Conservation (phyloP, 192 early-diverging fungal species). For the Coemansia guatemalensis region DNA sequence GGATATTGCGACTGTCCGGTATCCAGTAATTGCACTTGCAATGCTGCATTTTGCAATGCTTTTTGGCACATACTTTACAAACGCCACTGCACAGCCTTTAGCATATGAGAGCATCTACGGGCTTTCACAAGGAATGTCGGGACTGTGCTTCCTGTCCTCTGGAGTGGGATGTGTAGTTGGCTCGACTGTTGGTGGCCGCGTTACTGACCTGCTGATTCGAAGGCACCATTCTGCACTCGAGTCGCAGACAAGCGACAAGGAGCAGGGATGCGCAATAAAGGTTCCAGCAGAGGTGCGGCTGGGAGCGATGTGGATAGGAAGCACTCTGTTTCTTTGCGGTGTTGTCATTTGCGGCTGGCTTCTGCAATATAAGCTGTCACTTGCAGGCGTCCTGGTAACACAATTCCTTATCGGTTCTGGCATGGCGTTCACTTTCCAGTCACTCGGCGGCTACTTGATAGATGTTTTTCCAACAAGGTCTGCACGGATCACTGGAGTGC, state of each 20-base stretch:
- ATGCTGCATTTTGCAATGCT: conserved; percentile 49
- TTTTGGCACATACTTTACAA: conserved; percentile 56
- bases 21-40: conserved; percentile 34
- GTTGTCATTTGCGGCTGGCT: conserved; percentile 44
- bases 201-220: conserved; percentile 36
- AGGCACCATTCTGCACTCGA: conserved; percentile 5
- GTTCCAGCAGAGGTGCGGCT: conserved; percentile 43
- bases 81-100: conserved; percentile 49
- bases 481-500: conserved; percentile 49
- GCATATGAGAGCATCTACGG: conserved; percentile 48
- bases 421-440: conserved; percentile 46
- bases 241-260: not conserved
- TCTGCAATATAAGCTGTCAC: conserved; percentile 20
- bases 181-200: conserved; percentile 39
- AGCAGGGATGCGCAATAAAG: not conserved
- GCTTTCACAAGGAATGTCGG: conserved; percentile 45
- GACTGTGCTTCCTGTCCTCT: conserved; percentile 52
- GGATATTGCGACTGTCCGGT: conserved; percentile 27
- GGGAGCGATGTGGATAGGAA: conserved; percentile 33
- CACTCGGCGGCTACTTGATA: conserved; percentile 46
- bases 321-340: conserved; percentile 26
- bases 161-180: conserved; percentile 55
- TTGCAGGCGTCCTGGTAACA: conserved; percentile 37
- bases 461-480: conserved; percentile 47
- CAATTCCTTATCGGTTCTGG: conserved; percentile 49